Evolutionary conservation across 1,139 yeast genomes (phyloP).

Genomic region (Entelexis sorbosivorans): DNA sequence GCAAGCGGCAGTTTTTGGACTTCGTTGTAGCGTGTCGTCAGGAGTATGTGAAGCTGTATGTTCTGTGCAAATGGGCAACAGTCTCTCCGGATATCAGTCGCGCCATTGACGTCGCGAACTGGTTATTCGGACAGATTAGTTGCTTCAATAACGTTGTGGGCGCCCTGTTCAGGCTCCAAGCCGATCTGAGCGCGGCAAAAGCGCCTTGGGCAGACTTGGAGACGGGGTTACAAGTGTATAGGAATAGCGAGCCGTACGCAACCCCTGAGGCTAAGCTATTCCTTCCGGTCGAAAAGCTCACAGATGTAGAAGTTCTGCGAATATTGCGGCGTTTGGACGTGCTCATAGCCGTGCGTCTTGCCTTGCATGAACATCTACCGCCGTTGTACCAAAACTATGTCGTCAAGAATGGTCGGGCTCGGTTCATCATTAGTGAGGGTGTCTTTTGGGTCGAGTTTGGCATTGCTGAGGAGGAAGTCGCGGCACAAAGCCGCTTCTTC

Average conservation of each 20-base stretch:
- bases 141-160: slow-evolving; percentile 52
- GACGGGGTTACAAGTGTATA: slow-evolving; percentile 76
- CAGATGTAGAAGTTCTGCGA: slow-evolving; percentile 47
- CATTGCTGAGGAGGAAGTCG: slow-evolving; percentile 49
- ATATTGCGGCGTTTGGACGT: slow-evolving; percentile 64
- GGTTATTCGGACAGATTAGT: slow-evolving; percentile 74
- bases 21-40: slow-evolving; percentile 61
- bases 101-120: slow-evolving; percentile 73
- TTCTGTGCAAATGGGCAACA: slow-evolving; percentile 76
- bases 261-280: slow-evolving; percentile 47
- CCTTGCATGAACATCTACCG: slow-evolving; percentile 49
- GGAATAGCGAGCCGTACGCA: slow-evolving; percentile 65
- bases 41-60: slow-evolving; percentile 72
- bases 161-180: slow-evolving; percentile 51
- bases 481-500: slow-evolving; percentile 48
- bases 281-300: slow-evolving; percentile 41
- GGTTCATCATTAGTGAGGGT: slow-evolving; percentile 45
- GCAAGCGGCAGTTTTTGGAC: slow-evolving; percentile 59
- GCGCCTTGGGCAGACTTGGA: slow-evolving; percentile 79
- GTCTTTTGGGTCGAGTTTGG: slow-evolving; percentile 65
- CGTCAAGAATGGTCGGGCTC: slow-evolving; percentile 66
- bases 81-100: slow-evolving; percentile 58
- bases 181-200: slow-evolving; percentile 69
- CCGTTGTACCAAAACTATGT: slow-evolving; percentile 48
- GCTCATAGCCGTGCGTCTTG: slow-evolving; percentile 62